Conservation (phyloP, 2,329 filamentous ascomycete species). For the Purpureocillium takamizusanense region DNA sequence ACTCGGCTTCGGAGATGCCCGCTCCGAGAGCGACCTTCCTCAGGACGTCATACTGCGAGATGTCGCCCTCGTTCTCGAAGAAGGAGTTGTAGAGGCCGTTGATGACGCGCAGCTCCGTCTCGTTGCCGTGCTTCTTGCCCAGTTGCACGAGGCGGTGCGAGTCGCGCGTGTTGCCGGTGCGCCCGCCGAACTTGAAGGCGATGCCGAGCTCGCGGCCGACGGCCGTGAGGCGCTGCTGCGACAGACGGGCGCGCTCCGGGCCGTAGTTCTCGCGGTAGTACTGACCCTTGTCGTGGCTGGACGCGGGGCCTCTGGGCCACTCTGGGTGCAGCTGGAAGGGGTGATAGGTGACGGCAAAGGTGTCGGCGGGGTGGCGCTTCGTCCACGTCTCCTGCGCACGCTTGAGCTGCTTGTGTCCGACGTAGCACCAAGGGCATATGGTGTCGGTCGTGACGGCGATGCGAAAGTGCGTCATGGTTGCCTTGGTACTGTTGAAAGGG, state of each 20-base stretch:
- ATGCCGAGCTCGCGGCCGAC: constrained; percentile 28
- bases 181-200: constrained; percentile 40
- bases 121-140: constrained; percentile 37
- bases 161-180: constrained; percentile 33
- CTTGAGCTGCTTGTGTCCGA: constrained; percentile 36
- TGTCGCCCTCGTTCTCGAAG: constrained; percentile 33
- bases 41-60: constrained; percentile 30
- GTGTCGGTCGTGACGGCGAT: constrained; percentile 41
- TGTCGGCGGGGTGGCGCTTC: constrained; percentile 44
- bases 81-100: constrained; percentile 31
- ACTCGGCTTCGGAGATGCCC: constrained; percentile 37
- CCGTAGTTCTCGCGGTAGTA: constrained; percentile 48
- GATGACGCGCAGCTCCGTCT: constrained; percentile 48
- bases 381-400: constrained; percentile 33
- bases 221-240: constrained; percentile 18
- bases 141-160: constrained; percentile 39
- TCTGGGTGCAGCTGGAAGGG: constrained; percentile 35
- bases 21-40: constrained; percentile 19
- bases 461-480: constrained; percentile 48
- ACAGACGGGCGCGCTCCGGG: constrained; percentile 39
- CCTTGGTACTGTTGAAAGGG: too few species aligned
- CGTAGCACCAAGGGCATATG: constrained; percentile 43
- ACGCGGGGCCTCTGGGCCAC: constrained; percentile 17
- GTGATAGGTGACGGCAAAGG: constrained; percentile 37
- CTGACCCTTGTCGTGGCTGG: constrained; percentile 25